Percentiles rank a stretch among this genome's conserved stretches.
Conservation (phyloP, 2,329 filamentous ascomycete species). For the Penicillium italicum region DNA sequence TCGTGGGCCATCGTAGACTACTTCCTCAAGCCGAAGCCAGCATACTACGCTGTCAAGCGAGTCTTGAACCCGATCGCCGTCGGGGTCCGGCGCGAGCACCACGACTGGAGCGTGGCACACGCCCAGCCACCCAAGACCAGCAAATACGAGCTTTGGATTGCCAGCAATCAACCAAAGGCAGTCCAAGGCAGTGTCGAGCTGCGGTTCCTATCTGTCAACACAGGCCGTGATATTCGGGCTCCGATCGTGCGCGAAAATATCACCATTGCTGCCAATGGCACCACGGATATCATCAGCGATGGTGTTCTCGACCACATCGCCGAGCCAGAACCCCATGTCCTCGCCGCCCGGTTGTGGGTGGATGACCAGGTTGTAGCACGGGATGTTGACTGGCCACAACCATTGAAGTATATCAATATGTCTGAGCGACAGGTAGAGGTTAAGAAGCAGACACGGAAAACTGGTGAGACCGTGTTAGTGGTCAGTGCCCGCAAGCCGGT, state of each 20-base stretch:
- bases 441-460: conserved; percentile 33
- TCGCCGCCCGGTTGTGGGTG: conserved; percentile 52
- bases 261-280: conserved; percentile 52
- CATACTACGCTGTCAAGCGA: conserved; percentile 59
- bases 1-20: conserved; percentile 63
- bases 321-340: conserved; percentile 53
- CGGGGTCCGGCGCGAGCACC: conserved; percentile 55
- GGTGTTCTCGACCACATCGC: conserved; percentile 50
- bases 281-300: conserved; percentile 49
- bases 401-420: conserved; percentile 57
- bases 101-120: conserved; percentile 59
- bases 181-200: conserved; percentile 38
- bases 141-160: conserved; percentile 57
- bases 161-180: conserved; percentile 45
- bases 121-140: conserved; percentile 53
- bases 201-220: conserved; percentile 53
- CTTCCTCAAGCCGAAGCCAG: conserved; percentile 58
- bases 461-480: conserved; percentile 31
- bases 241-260: conserved; percentile 48
- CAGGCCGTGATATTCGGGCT: conserved; percentile 54
- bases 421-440: conserved; percentile 50
- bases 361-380: conserved; percentile 50
- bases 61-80: conserved; percentile 56
- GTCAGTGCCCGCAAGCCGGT: conserved; percentile 52
- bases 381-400: conserved; percentile 60